phyloP scores from a whole-genome alignment of 257 asterid species.

The Marsdenia floribunda region DNA sequence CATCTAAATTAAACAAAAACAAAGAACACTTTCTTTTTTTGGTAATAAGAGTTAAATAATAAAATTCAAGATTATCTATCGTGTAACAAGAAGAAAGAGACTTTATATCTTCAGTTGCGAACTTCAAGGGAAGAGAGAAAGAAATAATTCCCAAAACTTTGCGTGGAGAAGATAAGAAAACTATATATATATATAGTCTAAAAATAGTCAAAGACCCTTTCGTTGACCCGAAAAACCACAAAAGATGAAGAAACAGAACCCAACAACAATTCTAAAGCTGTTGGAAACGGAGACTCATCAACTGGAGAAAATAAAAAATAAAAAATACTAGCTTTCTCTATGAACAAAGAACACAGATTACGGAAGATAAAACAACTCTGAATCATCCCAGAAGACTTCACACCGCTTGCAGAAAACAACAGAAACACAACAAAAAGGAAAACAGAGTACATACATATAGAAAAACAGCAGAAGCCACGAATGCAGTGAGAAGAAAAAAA shows the following conservation, averaged over 20 bases:
- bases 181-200: too few relatives aligned
- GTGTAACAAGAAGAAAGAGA: not conserved
- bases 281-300: not conserved
- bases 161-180: not conserved
- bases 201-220: too few relatives aligned
- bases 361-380: not conserved
- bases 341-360: not conserved
- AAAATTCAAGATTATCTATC: not conserved
- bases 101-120: not conserved
- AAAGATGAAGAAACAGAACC: not conserved
- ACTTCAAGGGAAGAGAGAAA: not conserved
- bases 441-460: conserved; percentile 1
- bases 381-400: not conserved
- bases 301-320: not conserved
- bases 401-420: not conserved
- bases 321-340: not conserved
- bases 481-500: not conserved
- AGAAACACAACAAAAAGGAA: not conserved
- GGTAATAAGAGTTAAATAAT: not conserved
- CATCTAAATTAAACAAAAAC: not conserved
- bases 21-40: not conserved
- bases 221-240: not conserved
- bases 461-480: not conserved
- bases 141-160: not conserved
- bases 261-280: not conserved